These are phyloP conservation scores for Cyclotella distinguenda DNA, from an alignment of 108 stramenopile genomes.

Conservation along the genomic window DNA sequence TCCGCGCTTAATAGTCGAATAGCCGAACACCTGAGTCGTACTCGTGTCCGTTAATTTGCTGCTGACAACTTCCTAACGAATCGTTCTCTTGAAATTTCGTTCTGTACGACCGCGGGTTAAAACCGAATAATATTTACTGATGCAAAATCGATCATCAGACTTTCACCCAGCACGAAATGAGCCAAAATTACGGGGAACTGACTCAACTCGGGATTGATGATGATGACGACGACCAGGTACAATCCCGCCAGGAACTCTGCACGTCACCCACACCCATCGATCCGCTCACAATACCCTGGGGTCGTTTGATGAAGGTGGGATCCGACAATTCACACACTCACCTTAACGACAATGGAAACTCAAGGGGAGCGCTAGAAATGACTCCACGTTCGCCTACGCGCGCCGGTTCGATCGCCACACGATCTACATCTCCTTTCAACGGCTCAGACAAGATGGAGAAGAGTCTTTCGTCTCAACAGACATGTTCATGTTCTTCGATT, in stretches of 20 bases:
- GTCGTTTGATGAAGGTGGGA: constrained; percentile 58
- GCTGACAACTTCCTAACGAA: no score
- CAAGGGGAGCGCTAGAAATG: constrained; percentile 28
- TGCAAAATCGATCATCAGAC: neutral
- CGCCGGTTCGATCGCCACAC: constrained; percentile 19
- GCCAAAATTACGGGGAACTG: constrained; percentile 20
- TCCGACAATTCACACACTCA: neutral
- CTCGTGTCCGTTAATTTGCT: no score
- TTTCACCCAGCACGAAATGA: constrained; percentile 22
- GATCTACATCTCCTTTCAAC: constrained; percentile 19
- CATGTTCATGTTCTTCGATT: neutral
- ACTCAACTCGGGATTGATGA: constrained; percentile 36
- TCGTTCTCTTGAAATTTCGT: neutral
- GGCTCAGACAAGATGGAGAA: no score
- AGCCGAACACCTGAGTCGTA: no score
- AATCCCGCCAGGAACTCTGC: neutral
- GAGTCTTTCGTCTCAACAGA: no score
- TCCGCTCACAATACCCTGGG: constrained; percentile 63
- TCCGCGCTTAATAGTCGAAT: no score
- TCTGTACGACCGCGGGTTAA: neutral
- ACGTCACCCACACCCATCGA: constrained; percentile 42
- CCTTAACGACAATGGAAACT: neutral
- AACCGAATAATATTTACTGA: no score
- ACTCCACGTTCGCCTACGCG: constrained; percentile 20
- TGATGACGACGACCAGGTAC: constrained; percentile 9